Conservation (phyloP, 495 filamentous ascomycete genomes). For the Lasiosphaeria miniovina region DNA sequence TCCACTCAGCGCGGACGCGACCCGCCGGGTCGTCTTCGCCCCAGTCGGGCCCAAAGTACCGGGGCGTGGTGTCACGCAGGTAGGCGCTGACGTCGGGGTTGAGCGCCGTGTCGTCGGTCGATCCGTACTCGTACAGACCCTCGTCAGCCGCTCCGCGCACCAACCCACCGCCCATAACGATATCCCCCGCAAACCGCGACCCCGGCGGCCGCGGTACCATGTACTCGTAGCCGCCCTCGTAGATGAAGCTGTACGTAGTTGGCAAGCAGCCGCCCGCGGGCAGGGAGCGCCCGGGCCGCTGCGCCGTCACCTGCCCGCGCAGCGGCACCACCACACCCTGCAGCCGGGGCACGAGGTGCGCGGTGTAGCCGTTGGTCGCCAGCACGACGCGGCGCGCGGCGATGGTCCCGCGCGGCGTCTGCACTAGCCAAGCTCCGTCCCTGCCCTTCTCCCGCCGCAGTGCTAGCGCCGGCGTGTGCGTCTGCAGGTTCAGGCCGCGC, state of each 20-base stretch:
- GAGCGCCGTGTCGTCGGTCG: constrained; percentile 55
- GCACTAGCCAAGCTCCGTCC: constrained; percentile 38
- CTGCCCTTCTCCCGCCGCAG: constrained; percentile 2
- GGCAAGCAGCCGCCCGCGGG: constrained; percentile 39
- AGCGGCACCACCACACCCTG: constrained; percentile 63
- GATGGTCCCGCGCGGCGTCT: constrained; percentile 56
- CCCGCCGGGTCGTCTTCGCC: constrained; percentile 56
- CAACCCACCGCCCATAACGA: constrained; percentile 69
- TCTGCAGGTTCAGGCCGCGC: constrained; percentile 59
- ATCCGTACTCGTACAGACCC: constrained; percentile 51
- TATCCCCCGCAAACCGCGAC: constrained; percentile 49
- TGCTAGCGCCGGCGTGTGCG: constrained; percentile 53
- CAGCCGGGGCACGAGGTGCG: constrained; percentile 52
- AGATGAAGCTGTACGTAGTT: constrained; percentile 62
- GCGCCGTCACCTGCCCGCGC: constrained; percentile 65
- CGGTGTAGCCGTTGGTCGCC: constrained; percentile 73
- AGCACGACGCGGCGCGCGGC: constrained; percentile 54
- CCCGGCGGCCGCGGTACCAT: constrained; percentile 59
- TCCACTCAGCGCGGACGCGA: constrained; percentile 59
- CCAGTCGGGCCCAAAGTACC: constrained; percentile 57
- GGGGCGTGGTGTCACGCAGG: constrained; percentile 41
- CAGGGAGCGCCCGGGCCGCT: constrained; percentile 49
- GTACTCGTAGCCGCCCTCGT: constrained; percentile 60
- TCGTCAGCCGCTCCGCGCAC: constrained; percentile 38
- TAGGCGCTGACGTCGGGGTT: constrained; percentile 55